Evolutionary conservation across 805 yeast species (phyloP), one percentile per base, ranked within the genome.

Genomic region (Wickerhamiella australiensis): DNA sequence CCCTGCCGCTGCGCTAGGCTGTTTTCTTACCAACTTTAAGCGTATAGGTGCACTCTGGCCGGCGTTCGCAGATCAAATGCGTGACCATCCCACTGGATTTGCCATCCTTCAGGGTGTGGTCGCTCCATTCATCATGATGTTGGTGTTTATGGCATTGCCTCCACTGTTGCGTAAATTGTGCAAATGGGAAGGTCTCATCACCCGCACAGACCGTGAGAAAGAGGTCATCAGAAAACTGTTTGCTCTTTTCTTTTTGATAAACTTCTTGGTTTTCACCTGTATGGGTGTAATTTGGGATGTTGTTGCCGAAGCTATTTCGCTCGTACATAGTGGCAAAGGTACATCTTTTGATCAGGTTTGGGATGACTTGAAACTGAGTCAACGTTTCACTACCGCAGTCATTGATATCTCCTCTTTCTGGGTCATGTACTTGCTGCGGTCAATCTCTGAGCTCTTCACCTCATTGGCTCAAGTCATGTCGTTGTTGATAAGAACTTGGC

Each of bases 1-100:
- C 3, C 71, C 71, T 2, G 65, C 62, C 50, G 71, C 71, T 1
- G 63, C 68, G 43, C 63, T 68, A 29, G 70, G 70, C 20, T 65
- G 68, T 42, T 68, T 68, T 45, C 29, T 68, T 11, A 57, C 70
- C 8, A 66, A 68, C 43, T 47, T 68, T 44, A 61, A 61, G 23
- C 53, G 69, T 6, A 54, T 68, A 17, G 71, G 67, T 1, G 57
- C 53, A 7, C 56, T 67, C n/a, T 67, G 69, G 69, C 63, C 62
- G 1, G 56, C 56, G 1, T 68, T 68, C 47, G 56, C 58, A 3
- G 33, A 33, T 0, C 62, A 59, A 27, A 56, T 65, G 60, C 51
- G 56, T 5, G 18, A 42, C 6, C 54, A 62, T 50, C 56, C 57
- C 0, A 54, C 55, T 1, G 51, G 61, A 0, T 60, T 65, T 36